Percentiles rank a stretch among this genome's conserved stretches.
phyloP scores from a whole-genome alignment of 2,329 filamentous ascomycete species.

The Chrysosporium queenslandicum region DNA sequence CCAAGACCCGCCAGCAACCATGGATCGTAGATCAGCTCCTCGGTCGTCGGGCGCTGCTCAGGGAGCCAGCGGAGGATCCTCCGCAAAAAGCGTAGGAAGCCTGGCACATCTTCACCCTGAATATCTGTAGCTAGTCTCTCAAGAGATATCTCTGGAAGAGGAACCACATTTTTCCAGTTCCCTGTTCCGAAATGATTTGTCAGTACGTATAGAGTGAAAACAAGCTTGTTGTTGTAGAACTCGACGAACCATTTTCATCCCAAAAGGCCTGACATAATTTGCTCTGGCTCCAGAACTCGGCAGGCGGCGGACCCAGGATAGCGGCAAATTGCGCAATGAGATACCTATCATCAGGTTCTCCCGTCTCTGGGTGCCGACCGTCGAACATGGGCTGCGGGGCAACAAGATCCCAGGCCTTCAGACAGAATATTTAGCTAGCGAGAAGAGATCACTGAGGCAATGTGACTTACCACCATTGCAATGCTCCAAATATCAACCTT shows the following conservation, averaged over 20 bases:
- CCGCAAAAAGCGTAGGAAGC: slow-evolving; percentile 16
- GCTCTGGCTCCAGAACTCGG: slow-evolving; percentile 15
- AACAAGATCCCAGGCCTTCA: slow-evolving; percentile 10
- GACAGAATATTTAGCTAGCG: not conserved
- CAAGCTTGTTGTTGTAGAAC: not conserved
- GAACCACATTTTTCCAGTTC: not conserved
- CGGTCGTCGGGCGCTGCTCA: slow-evolving; percentile 16
- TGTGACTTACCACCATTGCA: slow-evolving; percentile 19
- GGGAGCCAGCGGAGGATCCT: slow-evolving; percentile 20
- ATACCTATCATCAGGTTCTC: slow-evolving; percentile 5
- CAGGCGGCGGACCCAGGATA: slow-evolving; percentile 14
- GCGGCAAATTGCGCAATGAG: slow-evolving; percentile 22
- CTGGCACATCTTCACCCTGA: slow-evolving; percentile 23
- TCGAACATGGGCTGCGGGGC: not conserved
- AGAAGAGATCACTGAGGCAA: not conserved
- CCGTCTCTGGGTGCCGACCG: not conserved
- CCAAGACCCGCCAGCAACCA: slow-evolving; percentile 14
- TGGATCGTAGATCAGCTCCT: slow-evolving; percentile 16
- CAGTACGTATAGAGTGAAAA: not conserved
- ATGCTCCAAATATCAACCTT: slow-evolving; percentile 23
- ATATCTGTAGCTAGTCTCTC: not conserved
- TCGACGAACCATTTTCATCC: slow-evolving; percentile 17
- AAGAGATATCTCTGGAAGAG: slow-evolving; percentile 4
- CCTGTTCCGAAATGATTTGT: not conserved
- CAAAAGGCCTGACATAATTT: slow-evolving; percentile 19